phyloP scores from a whole-genome alignment of 192 early-diverging fungal genomes.

The Piromyces finnis region DNA sequence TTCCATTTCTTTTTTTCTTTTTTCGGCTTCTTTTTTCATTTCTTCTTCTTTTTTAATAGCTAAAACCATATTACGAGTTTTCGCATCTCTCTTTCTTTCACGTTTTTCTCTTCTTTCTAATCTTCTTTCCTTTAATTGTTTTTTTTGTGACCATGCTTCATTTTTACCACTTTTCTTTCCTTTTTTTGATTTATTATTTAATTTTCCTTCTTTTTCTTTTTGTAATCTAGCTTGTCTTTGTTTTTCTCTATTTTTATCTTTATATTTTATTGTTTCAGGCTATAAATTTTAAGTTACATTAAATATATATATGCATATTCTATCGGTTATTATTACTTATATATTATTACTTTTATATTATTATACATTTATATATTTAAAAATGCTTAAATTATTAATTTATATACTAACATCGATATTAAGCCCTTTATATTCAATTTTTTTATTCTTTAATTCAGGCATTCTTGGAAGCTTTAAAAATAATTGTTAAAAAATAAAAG shows the following conservation, averaged over 20 bases:
- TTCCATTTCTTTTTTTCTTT: neutral
- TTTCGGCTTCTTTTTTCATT: neutral
- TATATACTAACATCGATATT: constrained; percentile 23
- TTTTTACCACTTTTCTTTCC: constrained; percentile 7
- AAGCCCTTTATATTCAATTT: constrained; percentile 16
- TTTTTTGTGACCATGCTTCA: constrained; percentile 53
- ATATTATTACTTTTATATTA: too few species aligned
- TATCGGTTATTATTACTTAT: too few species aligned
- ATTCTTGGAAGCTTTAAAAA: constrained; percentile 59
- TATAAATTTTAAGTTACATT: too few species aligned
- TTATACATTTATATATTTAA: too few species aligned
- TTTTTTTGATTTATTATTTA: constrained; percentile 1
- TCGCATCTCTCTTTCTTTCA: constrained; percentile 16
- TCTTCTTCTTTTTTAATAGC: constrained; percentile 11
- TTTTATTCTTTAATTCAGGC: constrained; percentile 61
- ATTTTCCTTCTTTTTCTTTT: constrained; percentile 10
- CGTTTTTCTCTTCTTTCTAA: constrained; percentile 49
- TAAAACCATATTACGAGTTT: neutral
- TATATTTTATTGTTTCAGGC: constrained; percentile 44
- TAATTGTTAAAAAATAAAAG: neutral
- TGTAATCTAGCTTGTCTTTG: constrained; percentile 35
- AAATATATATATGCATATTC: too few species aligned
- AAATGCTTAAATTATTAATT: too few species aligned
- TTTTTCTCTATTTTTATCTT: constrained; percentile 49
- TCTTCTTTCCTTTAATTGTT: constrained; percentile 42